A percentile compares a stretch with the other conserved stretches of the same genome.
Evolutionary conservation across 1,139 yeast genomes (phyloP).

Genomic region (Citeromyces hawaiiensis): DNA sequence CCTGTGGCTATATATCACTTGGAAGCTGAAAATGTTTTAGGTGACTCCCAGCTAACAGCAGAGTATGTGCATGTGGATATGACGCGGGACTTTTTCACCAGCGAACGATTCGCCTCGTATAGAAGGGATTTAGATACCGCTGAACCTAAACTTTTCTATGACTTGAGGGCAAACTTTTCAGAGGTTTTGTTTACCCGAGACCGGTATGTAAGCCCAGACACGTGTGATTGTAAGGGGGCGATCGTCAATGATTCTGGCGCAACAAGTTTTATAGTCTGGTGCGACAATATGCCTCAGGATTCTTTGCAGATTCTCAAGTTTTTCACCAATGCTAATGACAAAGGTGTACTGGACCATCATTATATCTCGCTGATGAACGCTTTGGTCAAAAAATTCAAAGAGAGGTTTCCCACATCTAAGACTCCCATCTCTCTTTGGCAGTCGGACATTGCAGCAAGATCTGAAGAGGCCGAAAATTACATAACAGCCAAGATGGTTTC

Average conservation of each 20-base stretch:
- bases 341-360: neutral
- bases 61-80: neutral
- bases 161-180: neutral
- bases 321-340: neutral
- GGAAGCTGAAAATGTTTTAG: neutral
- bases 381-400: neutral
- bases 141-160: neutral
- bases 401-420: neutral
- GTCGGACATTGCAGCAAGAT: neutral
- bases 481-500: neutral
- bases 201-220: neutral
- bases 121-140: neutral
- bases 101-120: neutral
- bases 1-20: neutral
- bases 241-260: neutral
- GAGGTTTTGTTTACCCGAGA: neutral
- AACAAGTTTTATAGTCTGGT: neutral
- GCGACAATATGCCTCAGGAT: neutral
- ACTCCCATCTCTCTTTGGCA: neutral
- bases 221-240: neutral
- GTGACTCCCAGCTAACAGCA: neutral
- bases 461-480: neutral
- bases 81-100: neutral
- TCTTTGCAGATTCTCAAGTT: neutral
- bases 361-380: neutral